phyloP scores from a whole-genome alignment of 2,329 filamentous ascomycete species.

The Claviceps fusiformis region DNA sequence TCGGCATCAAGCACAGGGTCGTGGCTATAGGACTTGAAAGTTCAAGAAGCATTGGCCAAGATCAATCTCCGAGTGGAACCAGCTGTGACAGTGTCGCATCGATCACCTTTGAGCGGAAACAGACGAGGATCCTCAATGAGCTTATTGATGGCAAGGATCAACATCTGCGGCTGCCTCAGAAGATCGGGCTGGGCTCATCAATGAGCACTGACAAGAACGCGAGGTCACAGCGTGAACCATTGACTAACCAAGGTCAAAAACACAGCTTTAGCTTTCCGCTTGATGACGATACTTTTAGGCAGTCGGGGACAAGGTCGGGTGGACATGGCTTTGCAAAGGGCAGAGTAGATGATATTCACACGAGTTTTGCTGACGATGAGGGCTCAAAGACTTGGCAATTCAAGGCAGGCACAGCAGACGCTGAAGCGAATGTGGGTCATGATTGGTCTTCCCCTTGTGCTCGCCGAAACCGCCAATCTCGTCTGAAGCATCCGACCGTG shows the following conservation, averaged over 20 bases:
- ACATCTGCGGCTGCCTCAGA: constrained; percentile 1
- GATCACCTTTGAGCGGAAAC: constrained; percentile 26
- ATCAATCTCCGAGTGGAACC: constrained; percentile 20
- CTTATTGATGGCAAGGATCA: constrained; percentile 21
- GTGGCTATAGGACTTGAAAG: constrained; percentile 3
- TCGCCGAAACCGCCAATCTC: constrained; percentile 26
- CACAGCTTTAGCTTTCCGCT: constrained; percentile 38
- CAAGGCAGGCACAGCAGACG: constrained; percentile 31
- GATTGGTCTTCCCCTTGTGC: constrained; percentile 27
- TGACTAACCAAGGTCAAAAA: constrained; percentile 18
- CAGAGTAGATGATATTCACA: constrained; percentile 49
- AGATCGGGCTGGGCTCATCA: not conserved
- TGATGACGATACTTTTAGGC: constrained; percentile 27
- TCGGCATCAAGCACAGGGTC: not conserved
- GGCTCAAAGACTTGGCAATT: constrained; percentile 34
- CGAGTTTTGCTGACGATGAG: constrained; percentile 41
- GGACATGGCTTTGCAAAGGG: constrained; percentile 30
- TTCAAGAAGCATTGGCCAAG: constrained; percentile 2
- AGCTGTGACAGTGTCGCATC: constrained; percentile 12
- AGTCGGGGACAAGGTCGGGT: constrained; percentile 8
- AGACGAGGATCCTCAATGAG: constrained; percentile 22
- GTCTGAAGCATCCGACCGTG: constrained; percentile 17
- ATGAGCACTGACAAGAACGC: not conserved
- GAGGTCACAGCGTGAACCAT: constrained; percentile 8
- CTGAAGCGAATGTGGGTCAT: constrained; percentile 12